phyloP scores from a whole-genome alignment of 306 rosid species.

The Mimosa bimucronata region DNA sequence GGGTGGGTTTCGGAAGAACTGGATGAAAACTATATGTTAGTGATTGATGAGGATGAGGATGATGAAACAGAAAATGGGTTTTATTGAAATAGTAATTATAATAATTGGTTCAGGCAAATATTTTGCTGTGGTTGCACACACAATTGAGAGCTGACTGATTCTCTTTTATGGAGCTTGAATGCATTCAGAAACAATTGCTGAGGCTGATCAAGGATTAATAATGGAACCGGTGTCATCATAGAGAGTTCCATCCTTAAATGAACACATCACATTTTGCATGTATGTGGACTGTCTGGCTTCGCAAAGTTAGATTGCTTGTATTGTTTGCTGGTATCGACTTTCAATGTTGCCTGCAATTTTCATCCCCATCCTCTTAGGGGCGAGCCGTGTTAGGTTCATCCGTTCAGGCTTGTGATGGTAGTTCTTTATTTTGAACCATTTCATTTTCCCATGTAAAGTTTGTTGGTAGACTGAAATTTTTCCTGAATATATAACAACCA shows the following conservation, averaged over 20 bases:
- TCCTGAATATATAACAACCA: conserved; percentile 1
- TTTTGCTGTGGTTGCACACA: background rate
- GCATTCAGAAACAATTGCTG: background rate
- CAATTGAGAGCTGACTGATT: conserved; percentile 19
- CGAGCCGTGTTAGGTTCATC: conserved; percentile 13
- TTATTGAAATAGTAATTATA: conserved; percentile 40
- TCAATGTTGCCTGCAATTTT: conserved; percentile 30
- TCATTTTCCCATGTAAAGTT: conserved; percentile 1
- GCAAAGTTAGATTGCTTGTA: too few relatives aligned
- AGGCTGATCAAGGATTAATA: background rate
- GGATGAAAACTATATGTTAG: conserved; percentile 34
- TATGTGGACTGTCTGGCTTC: conserved; percentile 12
- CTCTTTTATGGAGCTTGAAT: conserved; percentile 23
- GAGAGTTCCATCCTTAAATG: conserved; percentile 16
- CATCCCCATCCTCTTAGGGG: conserved; percentile 10
- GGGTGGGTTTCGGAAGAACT: conserved; percentile 24
- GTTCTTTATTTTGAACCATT: conserved; percentile 9
- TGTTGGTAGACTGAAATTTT: conserved; percentile 2
- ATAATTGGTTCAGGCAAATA: background rate
- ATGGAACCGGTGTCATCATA: conserved; percentile 11
- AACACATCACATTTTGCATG: background rate
- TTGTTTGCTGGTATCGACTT: background rate
- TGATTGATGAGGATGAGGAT: conserved; percentile 47
- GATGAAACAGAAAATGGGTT: conserved; percentile 47
- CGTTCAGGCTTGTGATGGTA: conserved; percentile 30